Base-by-base conservation (phyloP, 495 filamentous ascomycete species). In the Aspergillus sclerotioniger region DNA sequence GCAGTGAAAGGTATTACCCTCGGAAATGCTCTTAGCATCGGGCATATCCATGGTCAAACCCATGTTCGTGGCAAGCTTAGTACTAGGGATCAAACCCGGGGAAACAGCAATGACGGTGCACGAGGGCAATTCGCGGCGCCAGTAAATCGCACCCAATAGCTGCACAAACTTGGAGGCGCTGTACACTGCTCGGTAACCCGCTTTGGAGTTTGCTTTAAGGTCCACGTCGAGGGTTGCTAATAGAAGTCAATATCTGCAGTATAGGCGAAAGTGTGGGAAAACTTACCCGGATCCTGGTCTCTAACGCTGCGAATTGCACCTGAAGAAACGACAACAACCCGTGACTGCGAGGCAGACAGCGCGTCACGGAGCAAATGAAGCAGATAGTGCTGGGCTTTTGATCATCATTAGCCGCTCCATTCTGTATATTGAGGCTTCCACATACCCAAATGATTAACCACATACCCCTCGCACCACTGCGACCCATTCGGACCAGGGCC, bases 401-500 rank as follows among this genome's bases (percentile, higher is more conserved):
- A 1, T 21, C 16, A 37, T 52, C 5, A 17, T 33, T 39, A 52
- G 8, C 10, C 2, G 17, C 32, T 19, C 9, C 13, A 35, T 35
- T 8, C 1, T 9, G 33, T 35, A 35, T 2, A 2, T 35, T 9
- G 6, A 16, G 21, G 25, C 12, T 15, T 28, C 1, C 1, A 61
- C 66, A 51, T 64, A 71, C 68, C 50, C 10, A 71, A 57, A 55
- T 71, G 68, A 37, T 71, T 71, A 10, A 68, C 66, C 12, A 71
- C 49, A 28, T 59, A 67, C 1, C 60, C 54, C 29, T 56, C 56
- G 25, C 66, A 68, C 68, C 68, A 71, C 35, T 62, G 53, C 13
- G 68, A 71, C 3, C 68, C 68, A 51, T 67, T 51, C 19, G 68
- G 66, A 9, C 63, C 62, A 0, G 68, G 63, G 3, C 66, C 63